Evolutionary conservation across 352 stramenopile species (phyloP), one percentile per base, ranked within the genome.

Genomic region (Discostella stelligera): DNA sequence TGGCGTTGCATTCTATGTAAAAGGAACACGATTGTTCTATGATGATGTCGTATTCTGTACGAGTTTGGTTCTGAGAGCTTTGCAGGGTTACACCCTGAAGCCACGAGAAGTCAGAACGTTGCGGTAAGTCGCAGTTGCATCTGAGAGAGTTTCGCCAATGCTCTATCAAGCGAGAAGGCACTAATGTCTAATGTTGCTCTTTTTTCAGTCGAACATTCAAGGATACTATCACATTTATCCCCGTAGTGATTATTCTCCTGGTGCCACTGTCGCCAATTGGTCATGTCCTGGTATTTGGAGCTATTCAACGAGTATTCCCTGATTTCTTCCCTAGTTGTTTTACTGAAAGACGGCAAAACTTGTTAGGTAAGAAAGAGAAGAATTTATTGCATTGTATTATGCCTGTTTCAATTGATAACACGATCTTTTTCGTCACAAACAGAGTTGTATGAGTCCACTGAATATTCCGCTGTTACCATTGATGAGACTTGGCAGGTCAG

Each of bases 301-400:
- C 93, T 11, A 96, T 96, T 73, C 93, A 95, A 74, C 76, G 91
- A 52, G 93, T 95, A 64, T 96, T 95, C 68, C 93, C 93, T 23
- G 91, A 95, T 62, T 96, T 96, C 70, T 96, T 96, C 73, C 93
- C 93, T n/a, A 94, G 84, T 71, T 95, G 91, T 68, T 96, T 94
- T 69, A 95, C 91, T 8, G 91, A 96, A 74, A 79, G 91, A 58
- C 71, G 93, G 39, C 91, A 96, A 82, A 96, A 96, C 77, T 78
- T 96, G 11, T 71, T 95, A 49, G 74, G 74, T 77, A 44, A 65
- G 66, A 63, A 39, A 10, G 41, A 23, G 23, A 39, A 54, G 23
- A 30, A 13, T 20, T 11, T 37, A 16, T 41, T 37, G 23, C 25
- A 39, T 56, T 32, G 46, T 18, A 52, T 52, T 3, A 44, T 16